These are phyloP conservation scores for Cenchrus fungigraminus DNA, from an alignment of 176 grass and related monocot genomes.

Conservation along the genomic window DNA sequence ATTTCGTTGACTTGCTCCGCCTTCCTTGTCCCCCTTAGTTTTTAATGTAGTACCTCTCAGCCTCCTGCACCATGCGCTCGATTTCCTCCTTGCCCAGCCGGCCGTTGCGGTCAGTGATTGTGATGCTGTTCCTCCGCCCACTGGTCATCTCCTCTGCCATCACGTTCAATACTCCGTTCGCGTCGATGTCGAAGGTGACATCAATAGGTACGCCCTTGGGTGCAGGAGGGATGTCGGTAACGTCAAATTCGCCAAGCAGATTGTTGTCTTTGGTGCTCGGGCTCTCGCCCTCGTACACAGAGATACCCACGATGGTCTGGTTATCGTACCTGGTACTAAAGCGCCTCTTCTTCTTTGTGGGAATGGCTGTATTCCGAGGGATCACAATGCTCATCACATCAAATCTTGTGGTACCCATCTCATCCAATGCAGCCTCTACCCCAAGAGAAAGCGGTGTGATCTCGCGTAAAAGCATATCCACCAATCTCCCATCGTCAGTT, in stretches of 20 bases:
- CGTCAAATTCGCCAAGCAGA: neutral
- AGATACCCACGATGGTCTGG: neutral
- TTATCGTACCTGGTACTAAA: constrained; percentile 44
- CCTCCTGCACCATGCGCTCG: neutral
- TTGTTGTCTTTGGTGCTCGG: neutral
- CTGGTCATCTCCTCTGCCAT: neutral
- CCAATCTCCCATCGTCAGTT: constrained; percentile 33
- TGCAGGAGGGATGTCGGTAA: neutral
- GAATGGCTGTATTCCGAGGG: constrained; percentile 51
- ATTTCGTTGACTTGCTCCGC: neutral
- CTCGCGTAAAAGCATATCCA: constrained; percentile 48
- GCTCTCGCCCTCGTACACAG: neutral
- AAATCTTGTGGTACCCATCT: no score
- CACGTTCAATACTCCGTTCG: neutral
- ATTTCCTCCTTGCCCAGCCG: neutral
- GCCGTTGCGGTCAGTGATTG: neutral
- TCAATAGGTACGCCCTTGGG: neutral
- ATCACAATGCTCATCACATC: constrained; percentile 12
- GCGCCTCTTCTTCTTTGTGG: constrained; percentile 43
- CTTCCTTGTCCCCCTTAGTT: no score
- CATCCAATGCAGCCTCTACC: neutral
- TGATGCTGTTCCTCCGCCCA: neutral
- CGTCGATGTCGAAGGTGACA: neutral
- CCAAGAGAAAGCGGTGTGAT: constrained; percentile 67
- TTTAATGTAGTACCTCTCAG: neutral